Percentiles rank a stretch among this genome's conserved stretches.
Conservation (phyloP, 441 rosid species). For the Raphanus hybrid region DNA sequence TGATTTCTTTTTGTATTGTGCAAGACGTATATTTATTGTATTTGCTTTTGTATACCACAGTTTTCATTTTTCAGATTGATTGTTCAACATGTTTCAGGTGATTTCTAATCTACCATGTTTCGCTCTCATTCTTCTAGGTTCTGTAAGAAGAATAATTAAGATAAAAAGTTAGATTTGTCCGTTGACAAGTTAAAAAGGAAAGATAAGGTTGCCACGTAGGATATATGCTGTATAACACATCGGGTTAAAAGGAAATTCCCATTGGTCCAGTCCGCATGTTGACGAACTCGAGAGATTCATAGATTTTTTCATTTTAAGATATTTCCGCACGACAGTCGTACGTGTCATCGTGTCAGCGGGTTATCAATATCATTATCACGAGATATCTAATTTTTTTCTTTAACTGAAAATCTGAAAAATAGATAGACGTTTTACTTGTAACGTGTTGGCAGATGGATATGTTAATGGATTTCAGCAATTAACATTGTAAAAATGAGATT, state of each 20-base stretch:
- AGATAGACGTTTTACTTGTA: neutral
- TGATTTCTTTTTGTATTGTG: slow-evolving; percentile 10
- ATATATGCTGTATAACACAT: slow-evolving; percentile 13
- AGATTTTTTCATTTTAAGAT: slow-evolving; percentile 4
- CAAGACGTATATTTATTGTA: neutral
- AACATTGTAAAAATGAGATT: neutral
- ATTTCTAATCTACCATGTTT: neutral
- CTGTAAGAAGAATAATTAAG: neutral
- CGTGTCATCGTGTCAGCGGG: slow-evolving; percentile 39
- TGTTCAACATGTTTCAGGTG: neutral
- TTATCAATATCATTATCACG: slow-evolving; percentile 19
- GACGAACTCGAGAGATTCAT: neutral
- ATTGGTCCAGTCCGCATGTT: slow-evolving; percentile 16
- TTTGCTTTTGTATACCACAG: neutral
- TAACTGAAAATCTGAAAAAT: neutral
- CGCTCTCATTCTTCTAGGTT: neutral
- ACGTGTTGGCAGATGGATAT: neutral
- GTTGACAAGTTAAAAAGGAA: slow-evolving; percentile 13
- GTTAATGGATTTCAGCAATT: neutral
- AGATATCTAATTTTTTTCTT: neutral
- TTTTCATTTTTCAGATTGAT: neutral
- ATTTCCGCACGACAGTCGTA: slow-evolving; percentile 22
- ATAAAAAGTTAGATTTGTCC: neutral
- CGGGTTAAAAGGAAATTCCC: neutral
- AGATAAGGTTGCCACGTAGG: slow-evolving; percentile 39